Evolutionary conservation across 164 flowering plant genomes (phyloP).

Genomic region (Piper longum): DNA sequence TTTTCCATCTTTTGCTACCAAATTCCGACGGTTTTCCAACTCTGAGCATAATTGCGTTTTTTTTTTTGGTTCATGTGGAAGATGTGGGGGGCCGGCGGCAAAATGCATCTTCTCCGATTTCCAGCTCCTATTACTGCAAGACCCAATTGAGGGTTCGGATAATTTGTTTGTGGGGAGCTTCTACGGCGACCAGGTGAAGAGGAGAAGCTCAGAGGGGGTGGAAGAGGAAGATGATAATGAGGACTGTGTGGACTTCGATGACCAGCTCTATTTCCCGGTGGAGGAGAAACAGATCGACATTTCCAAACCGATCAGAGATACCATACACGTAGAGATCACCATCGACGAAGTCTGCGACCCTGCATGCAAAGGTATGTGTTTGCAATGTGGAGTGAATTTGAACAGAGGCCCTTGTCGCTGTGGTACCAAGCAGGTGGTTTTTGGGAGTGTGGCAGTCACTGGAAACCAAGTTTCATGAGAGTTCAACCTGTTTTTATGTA

Average conservation of each 20-base stretch:
- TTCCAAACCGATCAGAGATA: slow-evolving; percentile 73
- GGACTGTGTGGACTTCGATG: slow-evolving; percentile 47
- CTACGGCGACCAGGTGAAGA: slow-evolving; percentile 24
- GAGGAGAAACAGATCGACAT: slow-evolving; percentile 67
- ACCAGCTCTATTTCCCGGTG: slow-evolving; percentile 62
- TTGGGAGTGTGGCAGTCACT: neutral
- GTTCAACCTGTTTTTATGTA: too few species aligned
- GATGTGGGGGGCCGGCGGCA: slow-evolving; percentile 78
- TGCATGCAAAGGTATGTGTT: slow-evolving; percentile 68
- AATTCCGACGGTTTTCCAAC: neutral
- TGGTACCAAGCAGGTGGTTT: slow-evolving; percentile 2
- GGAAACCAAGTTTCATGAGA: neutral
- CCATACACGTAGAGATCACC: slow-evolving; percentile 71
- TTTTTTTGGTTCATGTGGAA: slow-evolving; percentile 10
- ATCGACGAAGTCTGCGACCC: slow-evolving; percentile 52
- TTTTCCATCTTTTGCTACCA: neutral
- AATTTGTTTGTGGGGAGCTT: slow-evolving; percentile 37
- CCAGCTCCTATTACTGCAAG: slow-evolving; percentile 60
- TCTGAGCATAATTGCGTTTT: neutral
- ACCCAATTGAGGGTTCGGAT: slow-evolving; percentile 62
- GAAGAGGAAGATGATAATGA: slow-evolving; percentile 37
- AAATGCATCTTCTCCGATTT: slow-evolving; percentile 61
- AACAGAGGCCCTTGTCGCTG: slow-evolving; percentile 52
- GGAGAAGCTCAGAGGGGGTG: slow-evolving; percentile 10
- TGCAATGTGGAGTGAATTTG: slow-evolving; percentile 59